These are phyloP conservation scores for Sarocladiaceae sp. DNA, from an alignment of 2,329 filamentous ascomycete genomes.

Conservation along the genomic window DNA sequence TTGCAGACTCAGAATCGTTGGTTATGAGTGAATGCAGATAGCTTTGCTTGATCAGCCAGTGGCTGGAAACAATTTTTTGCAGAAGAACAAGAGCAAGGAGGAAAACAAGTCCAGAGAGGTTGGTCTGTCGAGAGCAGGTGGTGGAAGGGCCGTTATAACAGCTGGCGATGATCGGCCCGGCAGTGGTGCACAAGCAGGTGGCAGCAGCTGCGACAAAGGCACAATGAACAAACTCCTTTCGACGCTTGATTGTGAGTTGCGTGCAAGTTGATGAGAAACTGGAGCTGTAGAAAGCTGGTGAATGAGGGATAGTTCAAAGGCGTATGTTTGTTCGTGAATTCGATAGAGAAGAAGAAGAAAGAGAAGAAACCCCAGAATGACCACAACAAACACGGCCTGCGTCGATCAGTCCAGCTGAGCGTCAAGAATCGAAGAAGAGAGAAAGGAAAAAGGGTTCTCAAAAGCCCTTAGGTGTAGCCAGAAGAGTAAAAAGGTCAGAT, in stretches of 20 bases:
- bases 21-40: no score
- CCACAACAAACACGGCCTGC: constrained; percentile 10
- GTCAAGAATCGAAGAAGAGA: constrained; percentile 6
- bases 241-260: neutral
- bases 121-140: neutral
- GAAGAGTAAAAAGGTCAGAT: neutral
- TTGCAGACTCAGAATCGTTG: no score
- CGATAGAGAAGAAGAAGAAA: constrained; percentile 9
- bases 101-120: neutral
- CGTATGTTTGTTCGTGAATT: neutral
- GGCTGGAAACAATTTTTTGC: no score
- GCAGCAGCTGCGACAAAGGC: neutral
- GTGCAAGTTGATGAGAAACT: neutral
- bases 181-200: constrained; percentile 1
- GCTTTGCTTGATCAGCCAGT: no score
- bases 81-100: no score
- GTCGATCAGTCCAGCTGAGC: constrained; percentile 9
- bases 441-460: constrained; percentile 3
- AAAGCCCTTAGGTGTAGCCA: no score
- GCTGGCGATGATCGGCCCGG: neutral
- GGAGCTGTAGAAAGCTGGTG: neutral
- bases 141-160: neutral
- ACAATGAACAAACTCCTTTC: neutral
- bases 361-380: constrained; percentile 10
- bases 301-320: constrained; percentile 5